phyloP scores from a whole-genome alignment of 306 rosid genomes.

The Vigna trinervia region DNA sequence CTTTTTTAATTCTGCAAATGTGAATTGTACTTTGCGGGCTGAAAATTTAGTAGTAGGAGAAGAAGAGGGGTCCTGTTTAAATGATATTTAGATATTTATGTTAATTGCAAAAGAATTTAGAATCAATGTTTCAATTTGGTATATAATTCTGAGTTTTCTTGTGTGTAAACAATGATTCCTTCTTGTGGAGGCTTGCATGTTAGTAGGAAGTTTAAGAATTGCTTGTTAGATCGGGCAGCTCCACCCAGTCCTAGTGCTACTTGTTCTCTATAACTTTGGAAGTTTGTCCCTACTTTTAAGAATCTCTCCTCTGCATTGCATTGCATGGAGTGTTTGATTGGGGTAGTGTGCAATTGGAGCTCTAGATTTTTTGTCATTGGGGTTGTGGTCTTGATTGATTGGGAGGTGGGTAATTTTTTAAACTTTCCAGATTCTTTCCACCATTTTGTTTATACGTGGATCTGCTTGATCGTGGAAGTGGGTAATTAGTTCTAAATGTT shows the following conservation, averaged over 20 bases:
- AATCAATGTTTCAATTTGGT: conserved; percentile 1
- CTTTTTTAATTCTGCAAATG: background rate
- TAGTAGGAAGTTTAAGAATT: background rate
- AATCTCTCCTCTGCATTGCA: background rate
- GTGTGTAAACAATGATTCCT: background rate
- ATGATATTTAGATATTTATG: background rate
- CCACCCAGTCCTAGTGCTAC: background rate
- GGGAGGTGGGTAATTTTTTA: conserved; percentile 22
- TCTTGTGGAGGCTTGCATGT: background rate
- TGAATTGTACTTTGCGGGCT: background rate
- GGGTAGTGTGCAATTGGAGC: conserved; percentile 1
- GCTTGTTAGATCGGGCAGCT: background rate
- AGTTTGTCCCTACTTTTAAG: background rate
- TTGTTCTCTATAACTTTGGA: background rate
- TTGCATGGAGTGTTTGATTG: conserved; percentile 6
- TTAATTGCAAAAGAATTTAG: background rate
- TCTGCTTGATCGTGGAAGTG: conserved; percentile 6
- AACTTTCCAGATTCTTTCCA: background rate
- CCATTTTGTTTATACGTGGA: background rate
- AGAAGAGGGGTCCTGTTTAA: background rate
- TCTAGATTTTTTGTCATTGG: background rate
- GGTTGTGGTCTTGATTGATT: background rate
- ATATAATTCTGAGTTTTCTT: background rate
- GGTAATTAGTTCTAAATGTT: conserved; percentile 6
- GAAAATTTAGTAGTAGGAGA: background rate